These are phyloP conservation scores for Inga laurina DNA, from an alignment of 306 rosid genomes.

Conservation along the genomic window DNA sequence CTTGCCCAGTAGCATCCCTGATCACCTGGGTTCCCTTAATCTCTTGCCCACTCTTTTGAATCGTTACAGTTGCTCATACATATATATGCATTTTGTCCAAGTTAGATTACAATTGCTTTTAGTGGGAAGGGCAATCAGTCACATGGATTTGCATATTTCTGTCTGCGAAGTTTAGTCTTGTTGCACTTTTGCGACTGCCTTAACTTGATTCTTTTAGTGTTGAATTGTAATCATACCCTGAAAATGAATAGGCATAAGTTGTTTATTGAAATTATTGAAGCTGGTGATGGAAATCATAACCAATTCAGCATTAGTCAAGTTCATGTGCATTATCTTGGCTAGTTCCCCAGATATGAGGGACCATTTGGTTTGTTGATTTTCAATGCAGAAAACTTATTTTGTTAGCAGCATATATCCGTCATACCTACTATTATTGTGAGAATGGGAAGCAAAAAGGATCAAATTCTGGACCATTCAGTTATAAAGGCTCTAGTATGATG, in stretches of 20 bases:
- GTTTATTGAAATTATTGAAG: neutral
- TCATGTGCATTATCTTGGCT: neutral
- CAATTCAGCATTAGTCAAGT: slow-evolving; percentile 2
- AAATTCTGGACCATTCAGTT: neutral
- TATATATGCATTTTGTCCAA: neutral
- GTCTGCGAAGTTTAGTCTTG: neutral
- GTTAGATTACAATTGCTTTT: neutral
- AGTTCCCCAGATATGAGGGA: neutral
- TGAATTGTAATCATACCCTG: neutral
- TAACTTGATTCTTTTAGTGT: neutral
- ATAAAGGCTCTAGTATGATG: neutral
- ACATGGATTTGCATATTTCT: neutral
- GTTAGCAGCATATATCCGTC: neutral
- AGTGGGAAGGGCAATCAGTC: neutral
- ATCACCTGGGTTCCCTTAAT: too few species aligned
- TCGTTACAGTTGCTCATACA: neutral
- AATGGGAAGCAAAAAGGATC: neutral
- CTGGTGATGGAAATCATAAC: neutral
- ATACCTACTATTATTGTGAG: neutral
- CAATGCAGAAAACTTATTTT: neutral
- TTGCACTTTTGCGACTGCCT: neutral
- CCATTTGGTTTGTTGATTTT: neutral
- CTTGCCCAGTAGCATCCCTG: too few species aligned
- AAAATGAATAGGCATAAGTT: neutral
- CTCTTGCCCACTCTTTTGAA: neutral